phyloP scores from a whole-genome alignment of 768 basidiomycete genomes.

The Suillus hirtellus region DNA sequence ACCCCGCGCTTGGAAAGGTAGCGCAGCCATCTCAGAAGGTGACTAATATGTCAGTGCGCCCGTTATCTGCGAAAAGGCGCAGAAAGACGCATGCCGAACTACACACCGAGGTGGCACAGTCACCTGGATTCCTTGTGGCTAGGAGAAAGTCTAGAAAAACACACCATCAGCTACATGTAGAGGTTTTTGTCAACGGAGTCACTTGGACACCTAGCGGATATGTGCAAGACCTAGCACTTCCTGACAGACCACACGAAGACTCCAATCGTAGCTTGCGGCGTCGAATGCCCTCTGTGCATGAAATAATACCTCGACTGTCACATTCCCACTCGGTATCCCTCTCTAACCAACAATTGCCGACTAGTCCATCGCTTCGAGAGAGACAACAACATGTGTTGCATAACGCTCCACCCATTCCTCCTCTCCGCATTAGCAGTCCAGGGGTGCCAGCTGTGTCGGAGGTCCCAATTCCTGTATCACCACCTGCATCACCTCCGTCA shows the following conservation, averaged over 20 bases:
- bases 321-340: conserved; percentile 23
- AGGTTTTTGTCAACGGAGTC: conserved; percentile 32
- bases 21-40: conserved; percentile 1
- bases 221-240: conserved; percentile 18
- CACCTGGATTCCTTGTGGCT: conserved; percentile 5
- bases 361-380: conserved; percentile 7
- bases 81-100: conserved; percentile 28
- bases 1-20: conserved; percentile 11
- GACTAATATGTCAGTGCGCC: conserved; percentile 2
- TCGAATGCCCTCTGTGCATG: conserved; percentile 4
- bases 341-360: conserved; percentile 10
- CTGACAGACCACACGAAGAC: conserved; percentile 4
- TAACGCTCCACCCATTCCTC: conserved; percentile 13
- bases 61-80: conserved; percentile 9
- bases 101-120: conserved; percentile 15
- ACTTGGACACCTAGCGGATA: conserved; percentile 33
- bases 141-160: conserved; percentile 23
- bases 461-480: conserved; percentile 16
- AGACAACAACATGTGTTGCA: conserved; percentile 4
- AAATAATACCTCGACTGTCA: conserved; percentile 2
- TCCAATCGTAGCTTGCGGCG: conserved; percentile 7
- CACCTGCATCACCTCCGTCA: conserved; percentile 19
- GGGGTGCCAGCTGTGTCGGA: conserved; percentile 23
- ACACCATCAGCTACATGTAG: conserved; percentile 36
- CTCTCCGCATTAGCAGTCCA: conserved; percentile 23